Conservation (phyloP, 805 yeast species). For the Ogataea pini region DNA sequence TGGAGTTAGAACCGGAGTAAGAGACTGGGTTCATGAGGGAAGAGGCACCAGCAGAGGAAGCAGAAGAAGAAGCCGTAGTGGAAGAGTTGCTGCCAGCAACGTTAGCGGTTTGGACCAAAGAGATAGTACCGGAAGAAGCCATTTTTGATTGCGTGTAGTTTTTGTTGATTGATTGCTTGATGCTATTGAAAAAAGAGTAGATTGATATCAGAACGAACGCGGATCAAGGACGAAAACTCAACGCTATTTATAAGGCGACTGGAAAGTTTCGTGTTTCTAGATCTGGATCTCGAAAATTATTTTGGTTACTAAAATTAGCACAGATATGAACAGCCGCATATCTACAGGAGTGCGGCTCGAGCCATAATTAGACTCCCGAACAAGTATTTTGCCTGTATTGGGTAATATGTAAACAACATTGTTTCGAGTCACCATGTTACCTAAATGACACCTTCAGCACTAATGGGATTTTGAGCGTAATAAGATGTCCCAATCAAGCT, state of each 20-base stretch:
- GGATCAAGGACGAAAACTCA: not conserved
- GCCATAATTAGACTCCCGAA: slow-evolving; percentile 7
- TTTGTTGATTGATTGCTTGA: not conserved
- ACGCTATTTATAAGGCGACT: slow-evolving; percentile 14
- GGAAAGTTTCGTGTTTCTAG: slow-evolving; percentile 2
- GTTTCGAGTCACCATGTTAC: not conserved
- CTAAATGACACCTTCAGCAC: not conserved
- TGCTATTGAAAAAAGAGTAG: not conserved
- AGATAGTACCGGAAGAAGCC: slow-evolving; percentile 21
- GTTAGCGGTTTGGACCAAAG: slow-evolving; percentile 23
- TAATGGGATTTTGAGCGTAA: not conserved
- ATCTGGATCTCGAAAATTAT: slow-evolving; percentile 18
- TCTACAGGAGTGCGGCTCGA: slow-evolving; percentile 20
- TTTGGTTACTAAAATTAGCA: slow-evolving; percentile 4
- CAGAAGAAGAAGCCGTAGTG: slow-evolving; percentile 21
- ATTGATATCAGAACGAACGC: not conserved
- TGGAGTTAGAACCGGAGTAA: slow-evolving; percentile 34
- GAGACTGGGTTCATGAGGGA: slow-evolving; percentile 22
- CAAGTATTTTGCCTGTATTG: slow-evolving; percentile 9
- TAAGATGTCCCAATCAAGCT: slow-evolving; percentile 1
- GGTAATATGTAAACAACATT: slow-evolving; percentile 11
- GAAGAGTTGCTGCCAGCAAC: slow-evolving; percentile 18
- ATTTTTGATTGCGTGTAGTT: slow-evolving; percentile 10
- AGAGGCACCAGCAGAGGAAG: slow-evolving; percentile 30
- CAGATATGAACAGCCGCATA: not conserved